These are phyloP conservation scores for Penicillium carneum DNA, from an alignment of 2,329 filamentous ascomycete species.

Conservation along the genomic window DNA sequence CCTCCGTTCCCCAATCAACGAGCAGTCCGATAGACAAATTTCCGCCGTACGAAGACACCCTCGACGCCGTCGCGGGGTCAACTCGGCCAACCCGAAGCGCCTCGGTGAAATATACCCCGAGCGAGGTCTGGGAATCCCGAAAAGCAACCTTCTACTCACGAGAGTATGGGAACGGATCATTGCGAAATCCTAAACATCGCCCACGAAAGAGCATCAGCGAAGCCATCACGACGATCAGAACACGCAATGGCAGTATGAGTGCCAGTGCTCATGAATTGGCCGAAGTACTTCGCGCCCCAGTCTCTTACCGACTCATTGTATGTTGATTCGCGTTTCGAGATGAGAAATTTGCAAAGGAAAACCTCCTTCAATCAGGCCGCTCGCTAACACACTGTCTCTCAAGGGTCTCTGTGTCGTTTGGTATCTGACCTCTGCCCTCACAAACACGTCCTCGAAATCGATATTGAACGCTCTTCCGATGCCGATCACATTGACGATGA, in stretches of 20 bases:
- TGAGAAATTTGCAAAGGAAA: neutral
- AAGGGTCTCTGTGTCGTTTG: constrained; percentile 86
- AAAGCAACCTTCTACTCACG: constrained; percentile 60
- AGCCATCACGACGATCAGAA: constrained; percentile 82
- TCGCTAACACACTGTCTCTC: constrained; percentile 61
- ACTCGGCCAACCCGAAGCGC: constrained; percentile 35
- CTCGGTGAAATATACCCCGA: constrained; percentile 44
- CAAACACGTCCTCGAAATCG: constrained; percentile 96
- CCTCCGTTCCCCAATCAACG: constrained; percentile 41
- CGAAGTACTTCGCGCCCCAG: constrained; percentile 84
- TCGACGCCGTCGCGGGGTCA: constrained; percentile 40
- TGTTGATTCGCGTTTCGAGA: constrained; percentile 36
- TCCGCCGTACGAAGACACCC: constrained; percentile 51
- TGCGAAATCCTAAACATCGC: constrained; percentile 61
- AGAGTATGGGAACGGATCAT: constrained; percentile 49
- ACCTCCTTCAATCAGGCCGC: constrained; percentile 72
- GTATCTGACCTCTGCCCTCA: constrained; percentile 94
- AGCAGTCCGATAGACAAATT: constrained; percentile 53
- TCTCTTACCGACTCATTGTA: constrained; percentile 89
- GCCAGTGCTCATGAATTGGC: constrained; percentile 94
- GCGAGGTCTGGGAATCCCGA: constrained; percentile 68
- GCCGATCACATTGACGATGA: constrained; percentile 86
- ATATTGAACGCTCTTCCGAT: constrained; percentile 91
- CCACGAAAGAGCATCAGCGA: constrained; percentile 88
- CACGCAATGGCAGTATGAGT: constrained; percentile 81